Evolutionary conservation across 2,329 filamentous ascomycete genomes (phyloP).

Genomic region (Beauveria brongniartii): DNA sequence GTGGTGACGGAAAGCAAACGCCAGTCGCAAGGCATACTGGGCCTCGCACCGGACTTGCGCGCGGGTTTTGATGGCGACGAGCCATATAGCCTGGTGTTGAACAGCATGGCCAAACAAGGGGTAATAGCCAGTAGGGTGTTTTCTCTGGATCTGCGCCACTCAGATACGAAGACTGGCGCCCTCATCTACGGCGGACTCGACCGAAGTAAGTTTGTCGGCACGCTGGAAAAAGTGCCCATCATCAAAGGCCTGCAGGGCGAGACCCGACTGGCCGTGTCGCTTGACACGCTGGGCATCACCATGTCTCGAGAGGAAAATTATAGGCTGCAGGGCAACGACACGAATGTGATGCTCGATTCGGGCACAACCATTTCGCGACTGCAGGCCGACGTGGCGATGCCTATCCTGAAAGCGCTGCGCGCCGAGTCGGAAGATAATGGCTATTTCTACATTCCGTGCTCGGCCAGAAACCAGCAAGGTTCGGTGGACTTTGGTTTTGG

Average conservation of each 20-base stretch:
- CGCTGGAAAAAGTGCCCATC: slow-evolving; percentile 35
- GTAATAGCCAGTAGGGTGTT: slow-evolving; percentile 43
- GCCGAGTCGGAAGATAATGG: slow-evolving; percentile 32
- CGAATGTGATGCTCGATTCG: slow-evolving; percentile 42
- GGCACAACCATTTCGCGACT: slow-evolving; percentile 43
- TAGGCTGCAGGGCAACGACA: slow-evolving; percentile 22
- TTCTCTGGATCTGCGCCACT: slow-evolving; percentile 40
- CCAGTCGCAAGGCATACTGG: slow-evolving; percentile 45
- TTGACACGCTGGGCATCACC: slow-evolving; percentile 25
- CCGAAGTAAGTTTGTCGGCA: slow-evolving; percentile 41
- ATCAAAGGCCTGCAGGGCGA: slow-evolving; percentile 29
- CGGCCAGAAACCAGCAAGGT: slow-evolving; percentile 25
- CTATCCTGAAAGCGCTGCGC: slow-evolving; percentile 35
- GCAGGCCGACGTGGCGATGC: slow-evolving; percentile 32
- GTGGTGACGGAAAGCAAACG: slow-evolving; percentile 35
- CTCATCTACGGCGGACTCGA: slow-evolving; percentile 48
- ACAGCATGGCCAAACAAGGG: slow-evolving; percentile 37
- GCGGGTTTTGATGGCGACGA: slow-evolving; percentile 28
- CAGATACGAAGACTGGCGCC: slow-evolving; percentile 35
- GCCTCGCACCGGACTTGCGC: slow-evolving; percentile 35
- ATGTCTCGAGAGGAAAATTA: slow-evolving; percentile 18
- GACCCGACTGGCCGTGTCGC: slow-evolving; percentile 27
- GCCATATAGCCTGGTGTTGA: slow-evolving; percentile 47
- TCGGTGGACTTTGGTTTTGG: slow-evolving; percentile 43
- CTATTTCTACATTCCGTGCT: slow-evolving; percentile 38